A percentile compares a stretch with the other conserved stretches of the same genome.
phyloP scores from a whole-genome alignment of 768 basidiomycete genomes.

The Tulasnella sp. region DNA sequence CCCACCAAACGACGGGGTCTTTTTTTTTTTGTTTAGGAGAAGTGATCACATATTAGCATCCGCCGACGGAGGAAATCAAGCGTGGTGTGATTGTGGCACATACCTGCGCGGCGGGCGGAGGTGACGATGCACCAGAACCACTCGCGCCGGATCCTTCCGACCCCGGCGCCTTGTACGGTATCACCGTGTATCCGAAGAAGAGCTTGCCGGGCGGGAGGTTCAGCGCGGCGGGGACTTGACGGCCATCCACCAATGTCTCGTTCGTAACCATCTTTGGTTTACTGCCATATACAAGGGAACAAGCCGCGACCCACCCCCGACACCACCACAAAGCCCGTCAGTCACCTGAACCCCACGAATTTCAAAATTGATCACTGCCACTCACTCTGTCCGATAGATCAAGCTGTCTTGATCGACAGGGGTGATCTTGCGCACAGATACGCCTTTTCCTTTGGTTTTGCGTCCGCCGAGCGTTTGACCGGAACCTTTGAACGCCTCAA shows the following conservation, averaged over 20 bases:
- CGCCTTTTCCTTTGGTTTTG: conserved; percentile 93
- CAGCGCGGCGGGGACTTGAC: conserved; percentile 82
- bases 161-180: conserved; percentile 50
- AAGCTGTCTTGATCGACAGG: conserved; percentile 75
- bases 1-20: conserved; percentile 55
- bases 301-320: neutral
- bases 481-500: conserved; percentile 90
- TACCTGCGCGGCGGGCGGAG: neutral
- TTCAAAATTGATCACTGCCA: conserved; percentile 28
- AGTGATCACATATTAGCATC: conserved; percentile 32
- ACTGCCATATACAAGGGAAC: conserved; percentile 44
- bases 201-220: conserved; percentile 89
- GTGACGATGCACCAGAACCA: conserved; percentile 14
- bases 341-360: conserved; percentile 26
- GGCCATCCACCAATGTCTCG: conserved; percentile 64
- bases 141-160: conserved; percentile 36
- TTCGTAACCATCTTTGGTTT: conserved; percentile 81
- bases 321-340: neutral
- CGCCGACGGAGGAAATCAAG: conserved; percentile 4
- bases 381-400: conserved; percentile 88
- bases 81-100: neutral
- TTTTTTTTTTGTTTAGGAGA: too few relatives aligned
- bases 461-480: conserved; percentile 88
- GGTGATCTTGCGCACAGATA: conserved; percentile 77
- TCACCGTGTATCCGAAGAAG: conserved; percentile 91